Evolutionary conservation across 805 yeast species (phyloP).

Genomic region (Wickerhamomyces tratensis): DNA sequence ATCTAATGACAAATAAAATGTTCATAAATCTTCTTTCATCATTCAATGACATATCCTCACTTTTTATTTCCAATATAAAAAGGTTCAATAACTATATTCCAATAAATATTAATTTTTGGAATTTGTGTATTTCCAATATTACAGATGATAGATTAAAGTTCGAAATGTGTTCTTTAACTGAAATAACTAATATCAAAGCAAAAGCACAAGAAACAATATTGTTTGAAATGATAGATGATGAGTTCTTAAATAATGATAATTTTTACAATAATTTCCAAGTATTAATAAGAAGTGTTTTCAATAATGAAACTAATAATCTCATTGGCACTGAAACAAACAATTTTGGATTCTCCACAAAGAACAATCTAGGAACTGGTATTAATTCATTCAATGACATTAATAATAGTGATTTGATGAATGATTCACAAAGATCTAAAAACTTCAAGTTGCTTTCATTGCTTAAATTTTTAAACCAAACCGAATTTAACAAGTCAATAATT

Average conservation of each 20-base stretch:
- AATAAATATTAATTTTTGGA: slow-evolving; percentile 1
- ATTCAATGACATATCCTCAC: too few relatives aligned
- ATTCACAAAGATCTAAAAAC: too few relatives aligned
- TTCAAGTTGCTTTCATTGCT: not conserved
- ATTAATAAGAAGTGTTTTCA: slow-evolving; percentile 13
- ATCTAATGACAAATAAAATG: not conserved
- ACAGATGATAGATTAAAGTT: not conserved
- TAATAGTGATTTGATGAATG: too few relatives aligned
- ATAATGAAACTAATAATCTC: slow-evolving; percentile 2
- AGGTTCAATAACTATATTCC: too few relatives aligned
- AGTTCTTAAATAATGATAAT: slow-evolving; percentile 4
- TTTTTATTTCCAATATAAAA: too few relatives aligned
- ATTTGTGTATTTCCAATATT: not conserved
- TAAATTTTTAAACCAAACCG: slow-evolving; percentile 13
- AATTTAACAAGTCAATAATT: slow-evolving; percentile 14
- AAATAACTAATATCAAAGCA: not conserved
- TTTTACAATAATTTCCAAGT: slow-evolving; percentile 14
- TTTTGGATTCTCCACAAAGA: too few relatives aligned
- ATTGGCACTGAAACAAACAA: too few relatives aligned
- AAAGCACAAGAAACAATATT: not conserved
- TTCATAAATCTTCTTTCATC: not conserved
- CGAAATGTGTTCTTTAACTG: not conserved
- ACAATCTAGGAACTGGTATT: too few relatives aligned
- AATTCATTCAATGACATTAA: too few relatives aligned
- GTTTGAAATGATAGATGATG: slow-evolving; percentile 1